Evolutionary conservation across 1,284 basidiomycete genomes (phyloP), one percentile per base, ranked within the genome.

Genomic region (Naganishia sp.): DNA sequence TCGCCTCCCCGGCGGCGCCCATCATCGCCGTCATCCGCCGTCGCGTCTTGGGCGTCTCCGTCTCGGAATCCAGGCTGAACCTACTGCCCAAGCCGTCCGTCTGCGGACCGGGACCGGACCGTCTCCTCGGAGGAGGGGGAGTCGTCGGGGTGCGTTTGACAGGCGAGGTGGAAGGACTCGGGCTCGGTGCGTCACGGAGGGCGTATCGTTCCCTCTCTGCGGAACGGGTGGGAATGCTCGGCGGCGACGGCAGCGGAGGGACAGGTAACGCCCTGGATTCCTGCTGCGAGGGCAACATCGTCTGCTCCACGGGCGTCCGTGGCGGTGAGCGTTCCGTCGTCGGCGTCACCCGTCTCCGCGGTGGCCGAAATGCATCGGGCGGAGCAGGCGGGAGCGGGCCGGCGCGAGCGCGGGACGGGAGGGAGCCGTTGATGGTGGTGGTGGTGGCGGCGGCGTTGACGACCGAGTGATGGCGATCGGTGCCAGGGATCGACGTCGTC

Each of bases 361-460:
- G 70, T 0, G 79, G 78, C n/a, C 78, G 72, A 59, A 81, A 80
- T 10, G 79, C 79, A 57, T 80, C 78, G 9, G 80, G 77, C 6
- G 79, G 78, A 0, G 77, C 72, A 7, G 78, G 76, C 23, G 68
- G 68, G 6, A 66, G 42, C 16, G 68, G 57, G 3, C 21, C 49
- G 16, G 44, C 39, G 4, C 55, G 42, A 1, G 25, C 55, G 39
- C 55, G 15, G 6, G 55, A 56, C 6, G 55, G 55, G 6, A 56
- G 18, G 15, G 31, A 49, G 21, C 57, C 57, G 11, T 60, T 60
- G 11, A 36, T 15, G n/a, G 10, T 60, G 16, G 57, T 46, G 21
- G 21, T 21, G 21, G 21, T 21, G 21, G 21, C 21, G 21, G 21
- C 21, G 21, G 21, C 21, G 21, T 21, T 21, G 21, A 21, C 1